phyloP scores from a whole-genome alignment of 192 early-diverging fungal species.

The Phycomyces blakesleeanus region DNA sequence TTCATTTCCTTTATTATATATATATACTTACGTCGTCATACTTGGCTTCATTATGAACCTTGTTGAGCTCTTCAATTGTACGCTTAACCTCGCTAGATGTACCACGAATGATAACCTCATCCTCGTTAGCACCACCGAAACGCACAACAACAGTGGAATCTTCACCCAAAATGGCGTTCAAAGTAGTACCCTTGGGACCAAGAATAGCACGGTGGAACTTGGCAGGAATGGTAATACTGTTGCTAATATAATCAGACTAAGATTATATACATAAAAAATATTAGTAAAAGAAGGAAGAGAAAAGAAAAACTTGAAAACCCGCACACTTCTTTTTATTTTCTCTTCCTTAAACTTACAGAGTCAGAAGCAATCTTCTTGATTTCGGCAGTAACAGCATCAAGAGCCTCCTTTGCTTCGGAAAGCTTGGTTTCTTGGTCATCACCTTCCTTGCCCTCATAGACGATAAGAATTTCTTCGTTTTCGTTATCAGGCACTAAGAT shows the following conservation, averaged over 20 bases:
- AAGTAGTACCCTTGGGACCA: constrained; percentile 68
- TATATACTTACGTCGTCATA: constrained; percentile 61
- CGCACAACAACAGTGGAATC: constrained; percentile 66
- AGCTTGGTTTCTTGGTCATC: constrained; percentile 41
- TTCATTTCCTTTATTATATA: constrained; percentile 26
- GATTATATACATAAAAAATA: too few relatives aligned
- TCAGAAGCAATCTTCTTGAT: constrained; percentile 59
- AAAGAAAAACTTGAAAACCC: neutral
- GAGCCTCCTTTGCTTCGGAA: constrained; percentile 31
- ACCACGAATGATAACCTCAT: constrained; percentile 77
- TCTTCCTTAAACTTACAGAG: constrained; percentile 33
- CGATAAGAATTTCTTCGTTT: constrained; percentile 68
- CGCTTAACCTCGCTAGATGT: constrained; percentile 73
- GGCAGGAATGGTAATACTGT: constrained; percentile 57
- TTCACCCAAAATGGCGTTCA: constrained; percentile 67
- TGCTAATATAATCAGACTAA: constrained; percentile 58
- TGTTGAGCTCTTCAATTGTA: constrained; percentile 61
- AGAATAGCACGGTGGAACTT: constrained; percentile 77
- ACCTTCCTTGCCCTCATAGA: constrained; percentile 61
- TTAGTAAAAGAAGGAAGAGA: neutral
- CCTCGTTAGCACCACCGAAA: constrained; percentile 62
- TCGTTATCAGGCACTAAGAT: constrained; percentile 70
- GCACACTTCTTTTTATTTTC: too few relatives aligned
- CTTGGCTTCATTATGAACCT: constrained; percentile 65
- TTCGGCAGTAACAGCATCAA: constrained; percentile 62